Evolutionary conservation across 495 filamentous ascomycete species (phyloP), one percentile per base, ranked within the genome.

Genomic region (Hypoxylon lenormandii): DNA sequence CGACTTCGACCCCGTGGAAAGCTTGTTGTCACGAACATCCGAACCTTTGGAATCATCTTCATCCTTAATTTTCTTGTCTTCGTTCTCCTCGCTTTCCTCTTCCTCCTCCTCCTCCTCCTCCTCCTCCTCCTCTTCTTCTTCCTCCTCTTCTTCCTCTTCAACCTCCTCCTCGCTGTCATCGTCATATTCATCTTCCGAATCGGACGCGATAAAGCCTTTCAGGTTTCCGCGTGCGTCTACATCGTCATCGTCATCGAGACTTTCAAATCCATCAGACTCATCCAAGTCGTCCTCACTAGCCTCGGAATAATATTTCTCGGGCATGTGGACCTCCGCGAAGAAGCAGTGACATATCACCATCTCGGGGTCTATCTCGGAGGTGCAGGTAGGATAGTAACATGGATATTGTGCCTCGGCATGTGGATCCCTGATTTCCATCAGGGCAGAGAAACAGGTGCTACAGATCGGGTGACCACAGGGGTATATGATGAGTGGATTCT

Each of bases 391-490:
- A 13, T 88, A 85, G 1, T 92, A 94, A 75, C 94, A 98, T 66
- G 84, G 90, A 7, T 85, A 77, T 19, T 82, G 74, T n/a, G 73
- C 76, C 36, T 82, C 81, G 64, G 90, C 88, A 36, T 89, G 76
- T 6, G 90, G 88, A 46, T 85, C 79, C 42, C 77, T 76, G 55
- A 90, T 75, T 65, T 91, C 90, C 3, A 87, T 86, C 43, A 96
- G 85, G 53, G 85, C 88, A 0, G 88, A 83, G 74, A 96, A 90
- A 72, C 94, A 97, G 65, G 92, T 90, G 0, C 85, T 77, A 75
- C 94, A 97, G 19, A 88, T 89, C 58, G 87, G 84, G 77, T 97
- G 94, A 22, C 94, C 94, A 66, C 94, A 97, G 1, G 93, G 92
- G 63, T 91, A 83, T 74, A 94, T 88, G 63, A 97, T 91, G 4